A percentile compares a stretch with the other conserved stretches of the same genome.
Conservation (phyloP, 2,329 filamentous ascomycete genomes). For the Talaromyces amestolkiae region DNA sequence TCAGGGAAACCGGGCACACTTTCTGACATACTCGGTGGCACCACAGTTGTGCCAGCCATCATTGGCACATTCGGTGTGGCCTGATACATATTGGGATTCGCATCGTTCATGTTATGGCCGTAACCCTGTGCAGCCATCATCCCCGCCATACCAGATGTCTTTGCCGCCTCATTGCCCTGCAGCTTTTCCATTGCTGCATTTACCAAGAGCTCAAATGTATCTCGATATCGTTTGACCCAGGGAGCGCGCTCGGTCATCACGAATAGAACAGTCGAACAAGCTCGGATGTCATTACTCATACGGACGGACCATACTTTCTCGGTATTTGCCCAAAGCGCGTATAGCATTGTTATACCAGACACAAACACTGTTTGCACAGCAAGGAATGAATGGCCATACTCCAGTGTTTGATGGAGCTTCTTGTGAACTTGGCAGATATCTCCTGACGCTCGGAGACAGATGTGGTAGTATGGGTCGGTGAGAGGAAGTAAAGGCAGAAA, state of each 20-base stretch:
- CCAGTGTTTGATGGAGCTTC: conserved; percentile 37
- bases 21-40: not conserved
- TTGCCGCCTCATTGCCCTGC: conserved; percentile 37
- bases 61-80: conserved; percentile 11
- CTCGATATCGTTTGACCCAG: conserved; percentile 50
- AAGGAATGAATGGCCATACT: conserved; percentile 41
- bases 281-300: conserved; percentile 50
- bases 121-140: conserved; percentile 40
- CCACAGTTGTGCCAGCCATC: not conserved
- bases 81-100: not conserved
- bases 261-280: conserved; percentile 50
- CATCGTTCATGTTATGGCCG: conserved; percentile 6
- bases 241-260: conserved; percentile 51
- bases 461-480: conserved; percentile 48
- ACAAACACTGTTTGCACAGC: conserved; percentile 42
- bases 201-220: conserved; percentile 49
- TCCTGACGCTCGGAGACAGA: conserved; percentile 38
- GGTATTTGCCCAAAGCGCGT: conserved; percentile 44
- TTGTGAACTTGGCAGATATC: conserved; percentile 41
- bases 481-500: conserved; percentile 49
- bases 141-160: conserved; percentile 39
- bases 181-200: conserved; percentile 49
- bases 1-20: not conserved
- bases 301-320: conserved; percentile 49
- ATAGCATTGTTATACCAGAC: conserved; percentile 38